Evolutionary conservation across 306 rosid genomes (phyloP).

Genomic region (Biancaea sappan): DNA sequence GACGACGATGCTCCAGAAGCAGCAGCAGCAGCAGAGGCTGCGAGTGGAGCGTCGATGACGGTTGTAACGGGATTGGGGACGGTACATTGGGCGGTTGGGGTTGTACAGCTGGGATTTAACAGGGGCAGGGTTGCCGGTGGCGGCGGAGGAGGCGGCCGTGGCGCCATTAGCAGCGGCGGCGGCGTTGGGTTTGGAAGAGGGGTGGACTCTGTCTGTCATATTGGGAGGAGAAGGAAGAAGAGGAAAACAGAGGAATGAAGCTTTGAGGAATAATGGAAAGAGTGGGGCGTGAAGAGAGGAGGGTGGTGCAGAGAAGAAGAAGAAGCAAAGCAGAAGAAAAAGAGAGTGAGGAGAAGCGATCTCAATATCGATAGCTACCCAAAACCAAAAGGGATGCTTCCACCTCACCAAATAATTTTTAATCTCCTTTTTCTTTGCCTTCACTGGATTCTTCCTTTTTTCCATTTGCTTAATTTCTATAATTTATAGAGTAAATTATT

Average conservation of each 20-base stretch:
- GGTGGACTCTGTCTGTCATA: constrained; percentile 18
- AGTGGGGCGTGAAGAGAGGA: background rate
- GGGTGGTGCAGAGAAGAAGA: constrained; percentile 16
- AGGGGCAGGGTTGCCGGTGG: constrained; percentile 40
- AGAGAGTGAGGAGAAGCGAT: constrained; percentile 28
- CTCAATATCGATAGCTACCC: constrained; percentile 32
- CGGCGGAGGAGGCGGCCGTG: constrained; percentile 11
- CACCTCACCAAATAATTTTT: constrained; percentile 50
- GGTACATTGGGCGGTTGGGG: constrained; percentile 66
- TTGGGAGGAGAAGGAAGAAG: background rate
- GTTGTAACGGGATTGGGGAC: constrained; percentile 68
- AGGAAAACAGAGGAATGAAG: too few relatives aligned
- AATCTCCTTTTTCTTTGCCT: constrained; percentile 23
- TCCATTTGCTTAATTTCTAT: constrained; percentile 9
- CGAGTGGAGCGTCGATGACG: constrained; percentile 69
- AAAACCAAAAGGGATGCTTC: constrained; percentile 51
- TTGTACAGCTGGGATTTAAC: constrained; percentile 56
- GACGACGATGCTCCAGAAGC: constrained; percentile 80
- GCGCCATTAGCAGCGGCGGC: constrained; percentile 35
- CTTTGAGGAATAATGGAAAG: background rate
- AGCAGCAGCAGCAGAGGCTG: constrained; percentile 82
- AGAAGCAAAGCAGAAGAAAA: constrained; percentile 39
- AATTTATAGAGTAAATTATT: too few relatives aligned
- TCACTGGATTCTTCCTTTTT: background rate
- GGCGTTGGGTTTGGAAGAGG: constrained; percentile 26